Evolutionary conservation across 225 moss, liverwort and hornwort genomes (phyloP).

Genomic region (Thuidium tamariscinum): DNA sequence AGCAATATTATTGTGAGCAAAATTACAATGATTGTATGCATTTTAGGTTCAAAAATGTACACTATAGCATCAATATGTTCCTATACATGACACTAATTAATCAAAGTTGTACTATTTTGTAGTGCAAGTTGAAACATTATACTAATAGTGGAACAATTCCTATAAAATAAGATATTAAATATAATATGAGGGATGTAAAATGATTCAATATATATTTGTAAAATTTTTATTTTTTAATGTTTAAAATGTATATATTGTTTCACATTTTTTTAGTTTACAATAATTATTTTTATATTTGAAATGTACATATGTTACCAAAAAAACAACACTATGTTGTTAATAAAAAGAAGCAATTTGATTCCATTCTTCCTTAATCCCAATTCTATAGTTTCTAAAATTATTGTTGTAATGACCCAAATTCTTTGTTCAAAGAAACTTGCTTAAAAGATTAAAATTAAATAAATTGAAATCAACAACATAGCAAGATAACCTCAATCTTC

Average conservation of each 20-base stretch:
- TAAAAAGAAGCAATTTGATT: neutral
- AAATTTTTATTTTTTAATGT: neutral
- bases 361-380: neutral
- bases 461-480: neutral
- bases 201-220: neutral
- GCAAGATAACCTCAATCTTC: rapidly evolving
- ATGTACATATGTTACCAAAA: neutral
- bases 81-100: neutral
- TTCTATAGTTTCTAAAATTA: neutral
- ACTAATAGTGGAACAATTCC: neutral
- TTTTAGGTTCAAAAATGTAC: neutral
- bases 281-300: neutral
- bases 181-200: neutral
- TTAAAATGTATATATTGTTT: too few species aligned
- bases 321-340: neutral
- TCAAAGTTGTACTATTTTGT: neutral
- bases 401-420: rapidly evolving
- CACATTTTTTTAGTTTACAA: too few species aligned
- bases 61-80: neutral
- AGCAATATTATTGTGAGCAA: neutral
- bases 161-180: neutral
- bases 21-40: neutral
- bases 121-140: neutral
- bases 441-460: neutral
- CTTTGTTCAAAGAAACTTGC: rapidly evolving